Conservation (phyloP, 108 stramenopile genomes). For the Phaeodactylum tricornutum region DNA sequence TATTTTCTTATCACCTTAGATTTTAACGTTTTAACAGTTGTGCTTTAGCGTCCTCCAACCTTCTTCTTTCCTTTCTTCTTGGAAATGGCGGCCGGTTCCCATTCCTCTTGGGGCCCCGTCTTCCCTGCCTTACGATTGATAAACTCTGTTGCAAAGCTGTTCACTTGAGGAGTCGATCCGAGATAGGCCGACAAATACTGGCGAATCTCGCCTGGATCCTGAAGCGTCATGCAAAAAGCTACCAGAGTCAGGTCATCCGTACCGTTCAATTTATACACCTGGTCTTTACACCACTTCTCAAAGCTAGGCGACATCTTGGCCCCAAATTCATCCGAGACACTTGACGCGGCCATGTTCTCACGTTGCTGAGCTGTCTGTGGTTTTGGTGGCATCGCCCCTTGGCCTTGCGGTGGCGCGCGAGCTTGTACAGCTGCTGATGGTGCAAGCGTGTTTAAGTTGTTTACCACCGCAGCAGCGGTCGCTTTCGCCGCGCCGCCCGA, state of each 20-base stretch:
- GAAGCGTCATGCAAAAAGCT: constrained; percentile 91
- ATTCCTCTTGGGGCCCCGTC: constrained; percentile 51
- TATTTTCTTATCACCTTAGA: too few species aligned
- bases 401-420: not conserved
- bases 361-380: not conserved
- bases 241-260: constrained; percentile 90
- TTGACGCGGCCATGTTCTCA: constrained; percentile 8
- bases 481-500: constrained; percentile 28
- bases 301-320: constrained; percentile 72
- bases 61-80: constrained; percentile 77
- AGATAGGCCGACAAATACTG: constrained; percentile 92
- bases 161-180: constrained; percentile 85
- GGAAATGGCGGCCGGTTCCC: constrained; percentile 54
- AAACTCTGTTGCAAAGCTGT: constrained; percentile 90
- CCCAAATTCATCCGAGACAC: constrained; percentile 64
- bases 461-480: constrained; percentile 27
- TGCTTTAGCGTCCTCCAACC: constrained; percentile 1
- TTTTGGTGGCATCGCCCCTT: too few species aligned
- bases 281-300: constrained; percentile 86
- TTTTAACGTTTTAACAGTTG: too few species aligned
- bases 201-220: constrained; percentile 83
- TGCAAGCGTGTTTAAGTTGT: too few species aligned
- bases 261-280: constrained; percentile 84
- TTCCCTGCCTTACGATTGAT: constrained; percentile 83
- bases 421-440: not conserved